Evolutionary conservation across 164 flowering plant genomes (phyloP), one percentile per base, ranked within the genome.

Genomic region (Santalum album): DNA sequence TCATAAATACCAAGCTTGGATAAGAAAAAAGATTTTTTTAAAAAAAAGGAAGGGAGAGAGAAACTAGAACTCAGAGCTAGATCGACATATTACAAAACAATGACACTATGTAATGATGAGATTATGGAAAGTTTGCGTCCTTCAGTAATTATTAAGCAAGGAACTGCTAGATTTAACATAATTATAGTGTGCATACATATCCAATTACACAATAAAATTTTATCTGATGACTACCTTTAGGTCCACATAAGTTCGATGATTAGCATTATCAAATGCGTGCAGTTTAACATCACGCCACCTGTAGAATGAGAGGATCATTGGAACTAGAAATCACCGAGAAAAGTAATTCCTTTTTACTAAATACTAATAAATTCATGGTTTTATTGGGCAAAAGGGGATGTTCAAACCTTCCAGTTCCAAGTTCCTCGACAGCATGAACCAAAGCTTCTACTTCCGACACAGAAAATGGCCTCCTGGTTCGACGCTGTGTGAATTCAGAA

Each of bases 171-270:
- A n/a, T n/a, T n/a, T n/a, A n/a, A n/a, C n/a, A n/a, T n/a, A n/a
- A n/a, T n/a, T n/a, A n/a, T n/a, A n/a, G n/a, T n/a, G n/a, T n/a
- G n/a, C n/a, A n/a, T n/a, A n/a, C n/a, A n/a, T n/a, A n/a, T n/a
- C n/a, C n/a, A n/a, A n/a, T n/a, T n/a, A n/a, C n/a, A n/a, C n/a
- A n/a, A n/a, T n/a, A n/a, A n/a, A n/a, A n/a, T n/a, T n/a, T n/a
- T n/a, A n/a, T n/a, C n/a, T n/a, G n/a, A n/a, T n/a, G 15, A 1
- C 45, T 70, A 94, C 99, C 97, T 94, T 94, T 75, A 90, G 75
- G 70, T 94, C 99, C 51, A 94, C 99, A 69, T 94, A 94, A 32
- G 99, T 94, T 40, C 99, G 77, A 69, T 94, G 99, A 56, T 87
- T 81, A 34, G 96, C 96, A 71, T 81, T 57, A 51, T 94, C 97